A percentile compares a stretch with the other conserved stretches of the same genome.
Evolutionary conservation across 805 yeast genomes (phyloP).

Genomic region (Myxozyma sirexii): DNA sequence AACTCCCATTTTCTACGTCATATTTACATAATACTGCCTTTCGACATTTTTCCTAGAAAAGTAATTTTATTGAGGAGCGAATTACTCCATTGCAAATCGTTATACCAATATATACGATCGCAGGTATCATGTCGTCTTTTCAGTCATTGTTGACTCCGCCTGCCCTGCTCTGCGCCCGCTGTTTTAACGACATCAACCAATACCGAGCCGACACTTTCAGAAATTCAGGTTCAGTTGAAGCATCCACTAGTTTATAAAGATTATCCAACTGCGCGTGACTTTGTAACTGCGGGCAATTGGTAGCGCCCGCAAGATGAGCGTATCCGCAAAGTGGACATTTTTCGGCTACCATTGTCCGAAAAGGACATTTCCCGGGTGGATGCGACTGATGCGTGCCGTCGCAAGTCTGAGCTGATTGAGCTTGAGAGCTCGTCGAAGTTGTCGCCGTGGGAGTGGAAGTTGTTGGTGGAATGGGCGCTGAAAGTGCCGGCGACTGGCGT

Average conservation of each 20-base stretch:
- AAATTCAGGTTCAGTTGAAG: slow-evolving; percentile 2
- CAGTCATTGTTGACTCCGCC: too few relatives aligned
- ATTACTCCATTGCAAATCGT: too few relatives aligned
- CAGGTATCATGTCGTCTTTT: too few relatives aligned
- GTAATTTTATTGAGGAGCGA: too few relatives aligned
- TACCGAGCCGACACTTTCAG: too few relatives aligned
- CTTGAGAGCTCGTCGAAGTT: too few relatives aligned
- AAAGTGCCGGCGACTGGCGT: too few relatives aligned
- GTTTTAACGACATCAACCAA: too few relatives aligned
- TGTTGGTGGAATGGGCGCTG: too few relatives aligned
- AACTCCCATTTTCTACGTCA: neutral
- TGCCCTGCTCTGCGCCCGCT: too few relatives aligned
- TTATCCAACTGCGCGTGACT: neutral
- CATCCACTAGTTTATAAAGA: neutral
- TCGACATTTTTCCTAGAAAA: too few relatives aligned
- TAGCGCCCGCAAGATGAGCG: slow-evolving; percentile 6
- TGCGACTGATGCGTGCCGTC: slow-evolving; percentile 23
- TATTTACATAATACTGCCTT: neutral
- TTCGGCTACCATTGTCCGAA: slow-evolving; percentile 14
- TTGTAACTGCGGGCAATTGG: slow-evolving; percentile 14
- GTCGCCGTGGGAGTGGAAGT: neutral
- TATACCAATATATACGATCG: too few relatives aligned
- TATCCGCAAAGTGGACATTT: slow-evolving; percentile 21
- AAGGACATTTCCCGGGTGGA: slow-evolving; percentile 23
- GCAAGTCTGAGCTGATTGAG: slow-evolving; percentile 1